Evolutionary conservation across 306 rosid genomes (phyloP), one percentile per base, ranked within the genome.

Genomic region (Quercus wislizeni): DNA sequence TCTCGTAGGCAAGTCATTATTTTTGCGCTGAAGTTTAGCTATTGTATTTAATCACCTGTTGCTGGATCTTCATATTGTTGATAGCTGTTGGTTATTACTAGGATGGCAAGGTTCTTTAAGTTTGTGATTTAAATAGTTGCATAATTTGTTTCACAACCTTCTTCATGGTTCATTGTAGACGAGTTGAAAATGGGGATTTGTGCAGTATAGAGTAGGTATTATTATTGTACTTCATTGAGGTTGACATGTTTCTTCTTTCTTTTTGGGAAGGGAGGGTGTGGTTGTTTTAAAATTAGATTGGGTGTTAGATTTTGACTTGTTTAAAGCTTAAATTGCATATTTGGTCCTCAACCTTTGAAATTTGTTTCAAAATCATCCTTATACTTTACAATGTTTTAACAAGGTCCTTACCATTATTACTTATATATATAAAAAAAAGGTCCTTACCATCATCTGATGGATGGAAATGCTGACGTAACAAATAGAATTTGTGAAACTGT

Each of bases 1-100:
- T 93, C 97, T 81, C 89, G 92, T 82, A 93, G 97, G 99, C 84
- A 81, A 64, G 90, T 76, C 80, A 13, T 27, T 75, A 74, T 71
- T 85, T 82, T 70, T 79, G 75, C 59, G 74, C 61, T 81, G 67
- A 55, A 35, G 46, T 52, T 63, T 57, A 62, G 76, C 59, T 74
- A 46, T 82, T 15, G 17, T 18, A 58, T 68, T 35, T 2, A 33
- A 61, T 57, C 52, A 27, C 70, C 51, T 57, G n/a, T 20, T 73
- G 4, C 35, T 2, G 72, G 51, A 46, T 20, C 74, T 71, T 31
- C 62, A 20, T 18, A 30, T 14, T 74, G 20, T 28, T 18, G 7
- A 21, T 71, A 13, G 51, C 15, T 57, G 6, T 18, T 57, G 55
- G 27, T 19, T 43, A 19, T 41, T 43, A 56, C 25, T 35, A 18